Evolutionary conservation across 2,329 filamentous ascomycete genomes (phyloP).

Genomic region (Calonectria pauciramosa): DNA sequence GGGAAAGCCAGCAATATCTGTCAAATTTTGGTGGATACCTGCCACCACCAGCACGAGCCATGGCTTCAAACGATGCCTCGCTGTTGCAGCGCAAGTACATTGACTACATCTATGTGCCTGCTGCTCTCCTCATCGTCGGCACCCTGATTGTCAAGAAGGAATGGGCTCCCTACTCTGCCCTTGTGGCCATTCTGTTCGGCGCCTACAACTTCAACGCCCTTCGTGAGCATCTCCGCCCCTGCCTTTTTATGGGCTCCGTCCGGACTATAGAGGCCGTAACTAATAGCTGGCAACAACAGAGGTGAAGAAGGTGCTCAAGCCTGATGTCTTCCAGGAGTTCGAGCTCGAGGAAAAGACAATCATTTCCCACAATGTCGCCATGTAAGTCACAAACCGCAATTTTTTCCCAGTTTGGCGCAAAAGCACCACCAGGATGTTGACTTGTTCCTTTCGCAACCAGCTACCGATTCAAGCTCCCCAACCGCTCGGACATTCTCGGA

Average conservation of each 20-base stretch:
- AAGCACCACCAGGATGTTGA: background rate
- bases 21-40: conserved; percentile 37
- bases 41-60: conserved; percentile 30
- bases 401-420: conserved; percentile 8
- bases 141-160: conserved; percentile 84
- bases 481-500: conserved; percentile 84
- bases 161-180: conserved; percentile 79
- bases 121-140: conserved; percentile 82
- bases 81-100: conserved; percentile 73
- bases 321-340: conserved; percentile 90
- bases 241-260: background rate
- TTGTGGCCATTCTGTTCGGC: conserved; percentile 75
- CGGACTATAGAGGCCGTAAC: conserved; percentile 12
- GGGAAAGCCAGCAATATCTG: conserved; percentile 27
- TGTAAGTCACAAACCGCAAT: conserved; percentile 67
- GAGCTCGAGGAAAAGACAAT: conserved; percentile 94
- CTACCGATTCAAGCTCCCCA: conserved; percentile 93
- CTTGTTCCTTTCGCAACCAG: conserved; percentile 54
- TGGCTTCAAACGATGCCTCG: conserved; percentile 47
- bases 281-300: conserved; percentile 61
- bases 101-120: conserved; percentile 87
- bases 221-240: conserved; percentile 66
- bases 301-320: conserved; percentile 86
- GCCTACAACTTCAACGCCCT: conserved; percentile 79
- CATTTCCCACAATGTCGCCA: conserved; percentile 97